Evolutionary conservation across 768 basidiomycete species (phyloP), one percentile per base, ranked within the genome.

Genomic region (Tylopilus cervinicoccineus): DNA sequence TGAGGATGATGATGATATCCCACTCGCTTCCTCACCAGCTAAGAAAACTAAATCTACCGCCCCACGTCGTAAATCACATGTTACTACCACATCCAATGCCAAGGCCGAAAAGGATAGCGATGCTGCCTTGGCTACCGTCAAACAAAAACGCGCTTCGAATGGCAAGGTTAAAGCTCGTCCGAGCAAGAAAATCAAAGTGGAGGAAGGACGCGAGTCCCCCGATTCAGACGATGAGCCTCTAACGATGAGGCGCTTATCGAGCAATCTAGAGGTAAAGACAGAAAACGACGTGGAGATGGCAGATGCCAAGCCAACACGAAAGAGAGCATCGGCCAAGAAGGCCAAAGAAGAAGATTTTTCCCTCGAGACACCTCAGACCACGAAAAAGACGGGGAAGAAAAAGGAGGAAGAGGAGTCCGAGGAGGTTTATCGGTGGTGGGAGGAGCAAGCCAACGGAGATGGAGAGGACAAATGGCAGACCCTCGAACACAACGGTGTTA

Each of bases 401-500:
- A 76, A 77, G 60, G 74, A 80, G 62, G 78, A 86, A 48, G 80
- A 81, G 59, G 69, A 72, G 36, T 69, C 74, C 40, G 80, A 80
- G 50, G 88, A 92, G 48, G 76, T 83, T 40, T 92, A 81, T 67
- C 78, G 80, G 53, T 94, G 91, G 90, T 96, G 93, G 95, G 88
- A 93, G 59, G 68, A 74, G 51, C 77, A 86, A 54, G 76, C 74
- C 26, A 79, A 87, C 49, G 82, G 80, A 45, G 90, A 93, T 61
- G 88, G 81, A 11, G 75, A 81, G 32, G 73, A 81, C 48, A 96
- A 97, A 68, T 99, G 96, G 96, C 79, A 80, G 52, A 96, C 92
- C n/a, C 78, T 99, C 43, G 86, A 92, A 61, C 96, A 99, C 70
- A 83, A 79, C 56, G 96, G 94, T 42, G 93, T 99, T 32, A 78